These are phyloP conservation scores for Isatis lusitanica DNA, from an alignment of 441 rosid species.

Conservation along the genomic window DNA sequence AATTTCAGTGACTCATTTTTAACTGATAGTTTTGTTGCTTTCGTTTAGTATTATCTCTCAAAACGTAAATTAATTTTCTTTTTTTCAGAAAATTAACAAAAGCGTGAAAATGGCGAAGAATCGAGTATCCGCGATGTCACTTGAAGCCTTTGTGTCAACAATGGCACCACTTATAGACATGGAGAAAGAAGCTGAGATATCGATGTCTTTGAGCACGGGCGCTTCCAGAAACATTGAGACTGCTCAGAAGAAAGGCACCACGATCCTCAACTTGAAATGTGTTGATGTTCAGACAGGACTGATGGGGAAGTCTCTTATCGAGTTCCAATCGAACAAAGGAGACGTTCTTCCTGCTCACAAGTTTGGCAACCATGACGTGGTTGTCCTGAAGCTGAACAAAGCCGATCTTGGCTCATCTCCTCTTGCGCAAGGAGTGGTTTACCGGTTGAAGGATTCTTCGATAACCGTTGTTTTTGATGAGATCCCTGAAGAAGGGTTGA, in stretches of 20 bases:
- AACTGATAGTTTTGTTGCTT: not conserved
- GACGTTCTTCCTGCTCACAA: slow-evolving; percentile 97
- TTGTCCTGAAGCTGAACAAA: slow-evolving; percentile 80
- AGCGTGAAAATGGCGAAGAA: slow-evolving; percentile 43
- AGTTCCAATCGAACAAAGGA: slow-evolving; percentile 87
- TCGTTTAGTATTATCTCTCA: not conserved
- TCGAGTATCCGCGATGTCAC: slow-evolving; percentile 57
- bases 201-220: slow-evolving; percentile 77
- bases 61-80: no score
- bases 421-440: slow-evolving; percentile 96
- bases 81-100: not conserved
- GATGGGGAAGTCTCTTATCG: slow-evolving; percentile 88
- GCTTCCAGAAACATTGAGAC: slow-evolving; percentile 68
- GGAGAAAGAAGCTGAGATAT: slow-evolving; percentile 96
- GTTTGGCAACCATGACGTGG: slow-evolving; percentile 94
- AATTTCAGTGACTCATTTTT: not conserved
- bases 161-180: slow-evolving; percentile 76
- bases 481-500: slow-evolving; percentile 86
- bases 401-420: slow-evolving; percentile 83
- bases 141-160: slow-evolving; percentile 70
- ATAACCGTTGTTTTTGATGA: slow-evolving; percentile 90
- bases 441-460: slow-evolving; percentile 84
- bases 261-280: slow-evolving; percentile 86
- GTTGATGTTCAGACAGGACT: slow-evolving; percentile 90
- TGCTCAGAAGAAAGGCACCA: slow-evolving; percentile 83